phyloP scores from a whole-genome alignment of 2,329 filamentous ascomycete species.

The Periconia macrospinosa region DNA sequence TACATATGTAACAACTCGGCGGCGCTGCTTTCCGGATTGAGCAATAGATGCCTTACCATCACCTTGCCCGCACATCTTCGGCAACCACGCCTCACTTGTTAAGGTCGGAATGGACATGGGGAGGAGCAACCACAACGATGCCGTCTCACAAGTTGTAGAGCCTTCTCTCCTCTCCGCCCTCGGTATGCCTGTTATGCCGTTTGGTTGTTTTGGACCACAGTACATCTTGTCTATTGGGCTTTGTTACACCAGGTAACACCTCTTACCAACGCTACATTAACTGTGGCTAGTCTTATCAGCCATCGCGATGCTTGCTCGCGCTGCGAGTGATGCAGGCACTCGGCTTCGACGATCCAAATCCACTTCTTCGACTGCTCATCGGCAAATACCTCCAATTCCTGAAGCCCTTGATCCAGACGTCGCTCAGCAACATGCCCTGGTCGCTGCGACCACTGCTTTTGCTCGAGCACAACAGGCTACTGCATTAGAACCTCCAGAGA shows the following conservation, averaged over 20 bases:
- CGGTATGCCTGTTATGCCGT: conserved; percentile 2
- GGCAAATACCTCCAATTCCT: conserved; percentile 14
- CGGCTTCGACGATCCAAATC: conserved; percentile 44
- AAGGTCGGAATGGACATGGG: not conserved
- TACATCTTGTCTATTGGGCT: conserved; percentile 21
- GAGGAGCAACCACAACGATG: not conserved
- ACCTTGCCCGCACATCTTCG: no score
- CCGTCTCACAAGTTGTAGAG: not conserved
- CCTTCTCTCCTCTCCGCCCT: not conserved
- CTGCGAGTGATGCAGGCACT: conserved; percentile 39
- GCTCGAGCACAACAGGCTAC: conserved; percentile 32
- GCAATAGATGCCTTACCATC: no score
- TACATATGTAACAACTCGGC: no score
- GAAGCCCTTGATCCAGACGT: conserved; percentile 29
- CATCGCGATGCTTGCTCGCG: conserved; percentile 36
- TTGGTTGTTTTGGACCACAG: conserved; percentile 11
- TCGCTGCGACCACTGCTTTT: conserved; percentile 42
- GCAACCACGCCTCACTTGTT: no score
- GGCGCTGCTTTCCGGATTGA: no score
- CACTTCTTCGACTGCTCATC: conserved; percentile 29
- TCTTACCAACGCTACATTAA: conserved; percentile 16
- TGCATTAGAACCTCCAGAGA: conserved; percentile 13
- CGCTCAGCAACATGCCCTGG: conserved; percentile 39
- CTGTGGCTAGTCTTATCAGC: conserved; percentile 19
- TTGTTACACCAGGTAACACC: conserved; percentile 4